Evolutionary conservation across 2,329 filamentous ascomycete species (phyloP), one percentile per base, ranked within the genome.

Genomic region (Xylaria sp.): DNA sequence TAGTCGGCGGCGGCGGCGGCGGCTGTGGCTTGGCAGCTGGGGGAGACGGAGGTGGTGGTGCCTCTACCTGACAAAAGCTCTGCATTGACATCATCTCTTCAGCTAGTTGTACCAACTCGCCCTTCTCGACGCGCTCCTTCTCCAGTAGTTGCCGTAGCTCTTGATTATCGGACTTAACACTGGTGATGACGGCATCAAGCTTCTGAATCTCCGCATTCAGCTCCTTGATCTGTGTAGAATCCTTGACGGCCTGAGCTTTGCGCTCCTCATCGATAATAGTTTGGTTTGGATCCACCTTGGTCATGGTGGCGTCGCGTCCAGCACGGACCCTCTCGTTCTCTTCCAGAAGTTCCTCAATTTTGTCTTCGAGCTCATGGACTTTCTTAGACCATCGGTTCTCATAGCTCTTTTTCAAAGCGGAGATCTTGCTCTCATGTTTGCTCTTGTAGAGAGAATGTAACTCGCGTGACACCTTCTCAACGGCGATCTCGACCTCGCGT

Each of bases 391-490:
- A 96, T 63, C 95, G 90, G 56, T 88, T 88, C 79, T 97, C 93
- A 81, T 98, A 92, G 70, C 88, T 90, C 81, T 91, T 90, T 82
- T 91, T 98, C 72, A 99, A 85, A 4, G 94, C 95, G 0, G 93
- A 88, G 53, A 98, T 95, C 83, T 99, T 99, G 71, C 91, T 93
- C 83, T 98, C 95, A 79, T 99, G 96, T 83, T 99, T 99, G 78
- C 92, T 90, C 83, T 97, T 98, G 87, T 99, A 99, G 11, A 97
- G 86, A 0, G 91, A 87, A 79, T 99, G 96, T 48, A 99, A 86
- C 78, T 99, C 96, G 36, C 93, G 88, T n/a, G 95, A 94, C 48
- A 98, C 94, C 73, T 94, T 93, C 80, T 97, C 93, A 26, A 95
- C 92, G 1, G 92, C 92, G 53, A 92, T 86, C 77, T 97, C 94